Base-by-base conservation (phyloP, 495 filamentous ascomycete species). In the Xylaria venustula region DNA sequence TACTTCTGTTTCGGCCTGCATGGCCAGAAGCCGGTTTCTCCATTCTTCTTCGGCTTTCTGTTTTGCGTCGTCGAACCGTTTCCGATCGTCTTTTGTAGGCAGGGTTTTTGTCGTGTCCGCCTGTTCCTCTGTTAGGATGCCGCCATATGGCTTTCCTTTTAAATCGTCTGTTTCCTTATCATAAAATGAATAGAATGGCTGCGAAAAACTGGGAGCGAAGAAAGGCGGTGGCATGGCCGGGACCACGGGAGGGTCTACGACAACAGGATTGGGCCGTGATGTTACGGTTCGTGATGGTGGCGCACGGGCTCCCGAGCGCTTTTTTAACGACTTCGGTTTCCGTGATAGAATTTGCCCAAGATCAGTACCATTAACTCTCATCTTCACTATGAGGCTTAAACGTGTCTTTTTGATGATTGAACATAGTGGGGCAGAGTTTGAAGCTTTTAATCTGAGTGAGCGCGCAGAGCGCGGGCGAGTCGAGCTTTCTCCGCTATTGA, bases 101-200 rank as follows among this genome's bases (percentile, higher is more conserved):
- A 96, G 80, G 0, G 93, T 97, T 64, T 88, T 90, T 0, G 88
- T 85, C 0, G 95, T 98, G 66, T 97, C 92, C 1, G 93, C 92
- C 68, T 98, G 94, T 9, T 84, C 81, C 72, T 97, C 92, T 2
- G 83, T 88, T 37, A 98, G 76, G 42, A 98, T 96, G 8, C 94
- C 94, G 45, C 94, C 95, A 67, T 98, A 98, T 2, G 95, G 94
- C 71, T 97, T 98, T 15, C 87, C 88, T 69, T 95, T 96, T 11
- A 83, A 74, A 65, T 97, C 93, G 63, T 98, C 94, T 32, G 85
- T 87, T 58, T 96, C 92, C 46, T 89, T 90, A 60, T 96, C 92
- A 61, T 87, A 85, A 62, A 96, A 90, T 1, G 89, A 87, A 68
- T 92, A 93, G 66, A 95, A 92, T 8, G 89, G 88, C 41, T 83